These are phyloP conservation scores for Penicillium rolfsii DNA, from an alignment of 2,329 filamentous ascomycete species.

Conservation along the genomic window DNA sequence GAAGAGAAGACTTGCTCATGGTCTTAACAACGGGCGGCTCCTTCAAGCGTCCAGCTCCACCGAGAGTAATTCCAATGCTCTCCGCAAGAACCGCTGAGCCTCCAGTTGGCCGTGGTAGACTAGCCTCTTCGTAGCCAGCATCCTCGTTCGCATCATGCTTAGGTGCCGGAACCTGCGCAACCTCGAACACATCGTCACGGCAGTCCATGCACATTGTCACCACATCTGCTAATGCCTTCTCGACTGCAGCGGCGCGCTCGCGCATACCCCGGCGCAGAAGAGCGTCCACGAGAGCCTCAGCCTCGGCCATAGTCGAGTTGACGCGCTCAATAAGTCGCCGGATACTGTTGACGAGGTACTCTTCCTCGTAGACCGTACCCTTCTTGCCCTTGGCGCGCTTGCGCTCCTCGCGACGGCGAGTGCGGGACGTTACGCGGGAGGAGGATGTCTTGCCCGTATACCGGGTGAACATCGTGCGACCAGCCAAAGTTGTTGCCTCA, in stretches of 20 bases:
- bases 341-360: conserved; percentile 90
- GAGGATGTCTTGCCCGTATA: conserved; percentile 72
- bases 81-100: conserved; percentile 47
- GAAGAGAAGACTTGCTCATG: conserved; percentile 46
- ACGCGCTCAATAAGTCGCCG: conserved; percentile 80
- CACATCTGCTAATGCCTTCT: conserved; percentile 74
- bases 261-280: conserved; percentile 81
- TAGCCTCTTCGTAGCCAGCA: conserved; percentile 26
- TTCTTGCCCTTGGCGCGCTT: conserved; percentile 95
- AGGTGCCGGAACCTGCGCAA: conserved; percentile 13
- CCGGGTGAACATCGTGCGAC: conserved; percentile 86
- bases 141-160: conserved; percentile 21
- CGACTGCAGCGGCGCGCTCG: conserved; percentile 79
- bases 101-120: conserved; percentile 32
- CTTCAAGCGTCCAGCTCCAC: conserved; percentile 37
- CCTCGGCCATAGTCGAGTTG: conserved; percentile 72
- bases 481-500: conserved; percentile 72
- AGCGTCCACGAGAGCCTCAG: conserved; percentile 73
- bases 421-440: conserved; percentile 80
- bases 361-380: conserved; percentile 96
- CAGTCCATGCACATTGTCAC: conserved; percentile 68
- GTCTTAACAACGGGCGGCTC: conserved; percentile 58
- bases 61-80: conserved; percentile 38
- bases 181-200: conserved; percentile 70
- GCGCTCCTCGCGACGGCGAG: conserved; percentile 85